Conservation (phyloP, 495 filamentous ascomycete species). For the Xylaria cubensis region DNA sequence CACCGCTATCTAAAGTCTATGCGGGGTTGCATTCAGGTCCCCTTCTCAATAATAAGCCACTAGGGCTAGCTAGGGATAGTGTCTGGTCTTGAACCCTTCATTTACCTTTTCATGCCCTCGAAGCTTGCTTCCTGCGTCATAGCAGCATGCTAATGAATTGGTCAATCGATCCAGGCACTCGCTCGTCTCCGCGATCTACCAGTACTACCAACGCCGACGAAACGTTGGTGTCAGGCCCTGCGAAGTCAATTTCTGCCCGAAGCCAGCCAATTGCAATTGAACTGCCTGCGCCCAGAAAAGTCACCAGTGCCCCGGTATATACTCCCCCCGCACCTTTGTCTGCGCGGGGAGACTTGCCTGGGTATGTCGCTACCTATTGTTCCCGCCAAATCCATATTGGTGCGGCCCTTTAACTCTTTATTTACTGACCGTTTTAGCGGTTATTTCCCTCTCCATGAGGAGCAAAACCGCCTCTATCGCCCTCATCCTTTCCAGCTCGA, state of each 20-base stretch:
- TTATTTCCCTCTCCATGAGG: conserved; percentile 61
- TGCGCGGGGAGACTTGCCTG: conserved; percentile 57
- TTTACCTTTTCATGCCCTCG: conserved; percentile 15
- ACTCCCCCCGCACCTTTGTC: conserved; percentile 53
- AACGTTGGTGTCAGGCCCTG: conserved; percentile 1
- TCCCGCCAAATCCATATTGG: conserved; percentile 16
- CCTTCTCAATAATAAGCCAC: not conserved
- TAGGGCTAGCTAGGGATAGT: not conserved
- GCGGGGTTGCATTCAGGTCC: conserved; percentile 24
- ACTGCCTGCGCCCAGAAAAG: conserved; percentile 42
- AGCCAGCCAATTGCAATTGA: conserved; percentile 57
- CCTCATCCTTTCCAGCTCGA: conserved; percentile 52
- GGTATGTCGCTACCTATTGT: conserved; percentile 45
- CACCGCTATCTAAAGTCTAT: conserved; percentile 9
- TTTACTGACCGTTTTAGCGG: conserved; percentile 42
- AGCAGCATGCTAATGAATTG: conserved; percentile 34
- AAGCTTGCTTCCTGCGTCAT: conserved; percentile 24
- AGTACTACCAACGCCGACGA: conserved; percentile 18
- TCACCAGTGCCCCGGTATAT: conserved; percentile 43
- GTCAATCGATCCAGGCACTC: conserved; percentile 35
- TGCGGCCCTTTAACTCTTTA: conserved; percentile 10
- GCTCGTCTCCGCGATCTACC: conserved; percentile 22
- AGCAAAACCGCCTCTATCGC: conserved; percentile 44
- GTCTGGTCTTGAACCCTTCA: conserved; percentile 11
- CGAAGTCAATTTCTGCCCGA: conserved; percentile 35